These are phyloP conservation scores for Polyporus tsugae DNA, from an alignment of 1,284 basidiomycete genomes.

Conservation along the genomic window DNA sequence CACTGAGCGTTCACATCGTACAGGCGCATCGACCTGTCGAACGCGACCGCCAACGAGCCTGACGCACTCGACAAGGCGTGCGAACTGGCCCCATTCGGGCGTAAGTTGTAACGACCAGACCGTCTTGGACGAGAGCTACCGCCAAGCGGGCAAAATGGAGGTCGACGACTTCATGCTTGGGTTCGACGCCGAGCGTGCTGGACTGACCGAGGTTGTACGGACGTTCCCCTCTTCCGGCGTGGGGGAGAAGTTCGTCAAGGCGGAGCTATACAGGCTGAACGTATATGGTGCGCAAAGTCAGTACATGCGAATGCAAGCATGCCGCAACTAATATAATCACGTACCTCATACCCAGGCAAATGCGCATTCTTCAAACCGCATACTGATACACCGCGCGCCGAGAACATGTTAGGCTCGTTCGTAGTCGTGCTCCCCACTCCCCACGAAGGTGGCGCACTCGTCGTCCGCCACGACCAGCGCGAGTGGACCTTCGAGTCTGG, in stretches of 20 bases:
- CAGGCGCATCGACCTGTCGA: neutral
- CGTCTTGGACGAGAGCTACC: no score
- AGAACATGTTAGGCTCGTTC: constrained; percentile 53
- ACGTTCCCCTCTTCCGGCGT: neutral
- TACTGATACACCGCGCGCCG: constrained; percentile 47
- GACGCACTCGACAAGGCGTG: constrained; percentile 21
- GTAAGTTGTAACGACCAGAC: constrained; percentile 25
- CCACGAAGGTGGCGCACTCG: constrained; percentile 49
- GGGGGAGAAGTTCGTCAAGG: constrained; percentile 19
- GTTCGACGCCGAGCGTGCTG: constrained; percentile 19
- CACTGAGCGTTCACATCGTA: no score
- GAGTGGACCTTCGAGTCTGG: constrained; percentile 45
- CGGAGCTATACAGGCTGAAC: constrained; percentile 46
- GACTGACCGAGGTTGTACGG: constrained; percentile 4
- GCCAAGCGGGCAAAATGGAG: constrained; percentile 36
- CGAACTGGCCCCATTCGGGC: constrained; percentile 34
- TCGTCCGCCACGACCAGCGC: constrained; percentile 40
- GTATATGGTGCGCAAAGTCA: constrained; percentile 1
- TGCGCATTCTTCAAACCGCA: constrained; percentile 51
- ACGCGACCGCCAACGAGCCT: neutral
- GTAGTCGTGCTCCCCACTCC: constrained; percentile 50
- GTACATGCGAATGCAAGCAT: neutral
- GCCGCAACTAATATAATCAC: neutral
- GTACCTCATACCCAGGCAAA: constrained; percentile 36
- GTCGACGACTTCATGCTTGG: constrained; percentile 20